These are phyloP conservation scores for Pleurotus pulmonarius DNA, from an alignment of 768 basidiomycete genomes.

Conservation along the genomic window DNA sequence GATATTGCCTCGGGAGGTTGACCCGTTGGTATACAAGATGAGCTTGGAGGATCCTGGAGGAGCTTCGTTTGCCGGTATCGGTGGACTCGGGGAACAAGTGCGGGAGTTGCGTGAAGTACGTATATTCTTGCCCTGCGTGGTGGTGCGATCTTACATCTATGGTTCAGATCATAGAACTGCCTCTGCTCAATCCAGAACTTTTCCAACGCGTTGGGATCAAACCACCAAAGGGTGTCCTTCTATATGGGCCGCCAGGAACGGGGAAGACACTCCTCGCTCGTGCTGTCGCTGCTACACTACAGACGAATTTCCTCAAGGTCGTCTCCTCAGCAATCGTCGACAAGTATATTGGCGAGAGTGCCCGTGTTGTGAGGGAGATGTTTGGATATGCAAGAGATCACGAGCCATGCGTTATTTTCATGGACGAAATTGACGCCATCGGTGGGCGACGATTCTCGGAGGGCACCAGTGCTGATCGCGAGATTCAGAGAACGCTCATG, in stretches of 20 bases:
- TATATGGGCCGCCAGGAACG: constrained; percentile 96
- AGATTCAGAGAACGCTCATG: constrained; percentile 98
- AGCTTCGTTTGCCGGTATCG: constrained; percentile 94
- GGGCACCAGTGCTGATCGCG: constrained; percentile 96
- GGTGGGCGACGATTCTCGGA: constrained; percentile 87
- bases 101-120: constrained; percentile 90
- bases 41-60: constrained; percentile 96
- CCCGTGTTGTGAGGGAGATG: constrained; percentile 96
- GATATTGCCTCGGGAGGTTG: constrained; percentile 94
- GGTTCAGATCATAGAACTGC: constrained; percentile 87
- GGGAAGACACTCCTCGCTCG: constrained; percentile 94
- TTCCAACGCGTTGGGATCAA: constrained; percentile 95
- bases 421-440: constrained; percentile 98
- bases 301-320: constrained; percentile 98
- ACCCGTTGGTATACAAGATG: constrained; percentile 99
- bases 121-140: constrained; percentile 7
- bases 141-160: neutral
- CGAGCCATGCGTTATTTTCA: constrained; percentile 98
- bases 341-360: constrained; percentile 98
- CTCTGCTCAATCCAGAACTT: constrained; percentile 89
- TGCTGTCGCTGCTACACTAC: constrained; percentile 91
- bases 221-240: constrained; percentile 92
- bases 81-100: constrained; percentile 94
- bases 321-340: constrained; percentile 97
- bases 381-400: constrained; percentile 97